phyloP scores from a whole-genome alignment of 257 asterid genomes.

The Leonotis leonurus region DNA sequence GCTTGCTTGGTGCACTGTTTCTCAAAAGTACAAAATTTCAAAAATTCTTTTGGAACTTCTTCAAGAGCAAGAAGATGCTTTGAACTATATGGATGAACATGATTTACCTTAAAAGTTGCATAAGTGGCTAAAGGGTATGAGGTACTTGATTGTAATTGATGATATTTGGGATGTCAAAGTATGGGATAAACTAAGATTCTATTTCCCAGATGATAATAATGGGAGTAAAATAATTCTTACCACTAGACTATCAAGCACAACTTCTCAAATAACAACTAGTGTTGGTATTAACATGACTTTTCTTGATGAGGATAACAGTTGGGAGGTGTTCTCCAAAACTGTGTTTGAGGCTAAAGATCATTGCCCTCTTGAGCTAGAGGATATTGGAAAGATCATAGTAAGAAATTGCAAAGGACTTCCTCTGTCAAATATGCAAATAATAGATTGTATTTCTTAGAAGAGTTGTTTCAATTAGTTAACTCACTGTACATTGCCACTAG shows the following conservation, averaged over 20 bases:
- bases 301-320: constrained; percentile 14
- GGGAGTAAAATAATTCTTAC: constrained; percentile 16
- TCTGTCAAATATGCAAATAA: too few relatives aligned
- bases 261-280: neutral
- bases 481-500: too few relatives aligned
- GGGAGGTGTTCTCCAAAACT: constrained; percentile 8
- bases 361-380: constrained; percentile 15
- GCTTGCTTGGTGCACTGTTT: too few relatives aligned
- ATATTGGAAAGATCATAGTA: constrained; percentile 7
- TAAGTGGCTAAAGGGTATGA: neutral
- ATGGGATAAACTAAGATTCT: neutral
- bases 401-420: constrained; percentile 24
- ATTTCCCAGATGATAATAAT: neutral
- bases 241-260: constrained; percentile 4
- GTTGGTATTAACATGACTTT: neutral
- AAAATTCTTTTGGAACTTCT: too few relatives aligned
- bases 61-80: too few relatives aligned
- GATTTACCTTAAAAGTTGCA: too few relatives aligned
- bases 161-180: constrained; percentile 4
- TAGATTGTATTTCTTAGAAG: too few relatives aligned
- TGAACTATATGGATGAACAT: too few relatives aligned
- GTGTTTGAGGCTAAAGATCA: neutral
- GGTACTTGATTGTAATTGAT: constrained; percentile 14
- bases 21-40: too few relatives aligned
- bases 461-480: too few relatives aligned